Conservation (phyloP, 208 protist genomes). For the Leishmania tropica region DNA sequence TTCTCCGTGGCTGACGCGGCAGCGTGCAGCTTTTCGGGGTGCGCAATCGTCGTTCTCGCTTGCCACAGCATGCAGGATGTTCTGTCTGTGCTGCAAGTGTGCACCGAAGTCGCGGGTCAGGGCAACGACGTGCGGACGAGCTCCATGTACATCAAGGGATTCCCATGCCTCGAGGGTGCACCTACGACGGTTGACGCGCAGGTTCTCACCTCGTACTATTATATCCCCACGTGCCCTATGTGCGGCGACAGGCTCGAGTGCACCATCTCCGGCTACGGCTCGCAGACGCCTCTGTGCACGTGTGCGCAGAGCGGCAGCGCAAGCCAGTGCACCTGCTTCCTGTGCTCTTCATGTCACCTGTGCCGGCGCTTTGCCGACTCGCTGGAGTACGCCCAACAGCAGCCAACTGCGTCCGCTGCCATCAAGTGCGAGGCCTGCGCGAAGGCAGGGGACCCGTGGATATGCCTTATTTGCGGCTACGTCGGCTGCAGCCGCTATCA, state of each 20-base stretch:
- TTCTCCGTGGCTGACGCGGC: conserved; percentile 44
- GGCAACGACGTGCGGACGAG: conserved; percentile 37
- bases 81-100: conserved; percentile 45
- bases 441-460: conserved; percentile 81
- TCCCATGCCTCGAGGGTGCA: conserved; percentile 31
- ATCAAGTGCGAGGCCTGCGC: conserved; percentile 74
- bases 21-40: conserved; percentile 60
- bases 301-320: conserved; percentile 26
- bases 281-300: conserved; percentile 48
- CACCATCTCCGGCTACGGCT: conserved; percentile 57
- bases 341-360: conserved; percentile 58
- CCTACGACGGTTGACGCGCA: conserved; percentile 8
- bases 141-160: conserved; percentile 41
- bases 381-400: conserved; percentile 22
- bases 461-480: conserved; percentile 92
- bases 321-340: conserved; percentile 50
- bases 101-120: conserved; percentile 40
- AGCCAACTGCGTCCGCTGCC: neutral
- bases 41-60: conserved; percentile 44
- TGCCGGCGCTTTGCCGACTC: conserved; percentile 50
- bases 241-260: conserved; percentile 81
- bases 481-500: conserved; percentile 93
- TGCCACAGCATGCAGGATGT: conserved; percentile 51
- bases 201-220: conserved; percentile 53
- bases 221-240: conserved; percentile 77